These are phyloP conservation scores for Penicillium nucicola DNA, from an alignment of 495 filamentous ascomycete species.

Conservation along the genomic window DNA sequence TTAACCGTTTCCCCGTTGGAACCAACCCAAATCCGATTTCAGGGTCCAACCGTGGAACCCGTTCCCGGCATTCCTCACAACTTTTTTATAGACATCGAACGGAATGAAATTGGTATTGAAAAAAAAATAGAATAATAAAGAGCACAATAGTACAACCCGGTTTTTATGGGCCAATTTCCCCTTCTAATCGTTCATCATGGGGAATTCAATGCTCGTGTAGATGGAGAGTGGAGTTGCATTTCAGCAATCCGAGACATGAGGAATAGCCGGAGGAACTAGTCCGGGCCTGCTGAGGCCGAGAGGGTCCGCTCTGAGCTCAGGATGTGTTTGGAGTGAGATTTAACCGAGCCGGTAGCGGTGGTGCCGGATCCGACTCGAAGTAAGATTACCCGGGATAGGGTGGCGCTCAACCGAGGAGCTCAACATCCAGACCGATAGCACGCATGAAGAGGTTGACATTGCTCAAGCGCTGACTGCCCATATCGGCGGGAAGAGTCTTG, in stretches of 20 bases:
- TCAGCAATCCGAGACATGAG: not conserved
- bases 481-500: slow-evolving; percentile 82
- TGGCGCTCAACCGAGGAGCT: slow-evolving; percentile 67
- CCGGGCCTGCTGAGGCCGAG: not conserved
- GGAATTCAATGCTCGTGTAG: not conserved
- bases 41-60: slow-evolving; percentile 1
- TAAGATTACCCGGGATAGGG: not conserved
- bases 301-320: not conserved
- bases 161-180: not conserved
- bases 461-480: slow-evolving; percentile 73
- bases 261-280: not conserved
- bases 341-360: not conserved
- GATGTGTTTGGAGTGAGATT: not conserved
- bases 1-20: not conserved
- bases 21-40: not conserved
- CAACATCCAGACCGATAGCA: slow-evolving; percentile 95
- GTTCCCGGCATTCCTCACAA: not conserved
- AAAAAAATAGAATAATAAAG: slow-evolving; percentile 1
- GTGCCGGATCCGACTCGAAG: not conserved
- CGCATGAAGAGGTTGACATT: slow-evolving; percentile 99
- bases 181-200: not conserved
- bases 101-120: slow-evolving; percentile 10
- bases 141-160: not conserved
- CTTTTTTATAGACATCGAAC: not conserved
- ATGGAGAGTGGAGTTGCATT: slow-evolving; percentile 2